Conservation (phyloP, 257 asterid species). For the Solanum medicagineum region DNA sequence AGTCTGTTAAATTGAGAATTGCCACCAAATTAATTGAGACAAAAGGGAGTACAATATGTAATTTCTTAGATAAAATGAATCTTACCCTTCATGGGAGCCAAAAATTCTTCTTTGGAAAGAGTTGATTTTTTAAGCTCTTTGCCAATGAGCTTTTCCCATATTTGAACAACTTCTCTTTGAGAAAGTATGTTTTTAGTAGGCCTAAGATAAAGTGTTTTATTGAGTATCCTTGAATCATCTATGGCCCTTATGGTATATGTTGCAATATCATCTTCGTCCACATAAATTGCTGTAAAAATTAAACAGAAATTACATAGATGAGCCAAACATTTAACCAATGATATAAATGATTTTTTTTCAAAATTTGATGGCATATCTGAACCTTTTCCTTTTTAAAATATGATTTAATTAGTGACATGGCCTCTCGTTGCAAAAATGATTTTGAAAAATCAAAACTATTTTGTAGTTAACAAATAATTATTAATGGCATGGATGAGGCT, state of each 20-base stretch:
- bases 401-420: too few relatives aligned
- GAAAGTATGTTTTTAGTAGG: conserved; percentile 24
- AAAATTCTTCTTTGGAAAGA: conserved; percentile 8
- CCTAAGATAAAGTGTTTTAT: conserved; percentile 23
- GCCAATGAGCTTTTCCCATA: conserved; percentile 21
- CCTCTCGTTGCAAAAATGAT: too few relatives aligned
- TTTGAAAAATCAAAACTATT: too few relatives aligned
- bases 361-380: too few relatives aligned
- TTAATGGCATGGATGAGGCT: too few relatives aligned
- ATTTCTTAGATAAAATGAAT: background rate
- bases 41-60: background rate
- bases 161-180: conserved; percentile 15
- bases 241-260: conserved; percentile 19
- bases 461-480: too few relatives aligned
- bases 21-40: background rate
- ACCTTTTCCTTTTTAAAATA: too few relatives aligned
- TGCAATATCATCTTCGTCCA: conserved; percentile 24
- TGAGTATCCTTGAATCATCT: conserved; percentile 25
- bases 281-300: conserved; percentile 8
- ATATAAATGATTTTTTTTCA: too few relatives aligned
- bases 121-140: conserved; percentile 11
- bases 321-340: too few relatives aligned
- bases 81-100: conserved; percentile 12
- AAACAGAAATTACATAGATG: too few relatives aligned
- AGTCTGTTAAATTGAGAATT: background rate